Evolutionary conservation across 2,329 filamentous ascomycete species (phyloP).

Genomic region (Monosporascus sp.): DNA sequence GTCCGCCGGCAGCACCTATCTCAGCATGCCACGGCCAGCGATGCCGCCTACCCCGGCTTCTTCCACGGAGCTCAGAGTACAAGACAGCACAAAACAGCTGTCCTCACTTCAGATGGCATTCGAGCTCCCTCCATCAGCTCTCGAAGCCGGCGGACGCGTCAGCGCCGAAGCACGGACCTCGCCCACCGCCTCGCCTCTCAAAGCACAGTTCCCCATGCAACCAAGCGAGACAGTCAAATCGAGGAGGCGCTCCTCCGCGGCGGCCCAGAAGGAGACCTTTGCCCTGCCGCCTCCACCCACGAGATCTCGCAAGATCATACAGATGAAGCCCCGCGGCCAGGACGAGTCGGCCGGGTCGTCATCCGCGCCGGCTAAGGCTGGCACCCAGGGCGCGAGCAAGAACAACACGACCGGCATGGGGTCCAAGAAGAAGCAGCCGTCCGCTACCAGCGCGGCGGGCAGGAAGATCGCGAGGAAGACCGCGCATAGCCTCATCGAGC

Average conservation of each 20-base stretch:
- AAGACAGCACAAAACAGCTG: conserved; percentile 59
- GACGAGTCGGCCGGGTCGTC: conserved; percentile 27
- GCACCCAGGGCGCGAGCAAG: conserved; percentile 12
- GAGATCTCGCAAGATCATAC: conserved; percentile 90
- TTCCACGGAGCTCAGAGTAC: conserved; percentile 71
- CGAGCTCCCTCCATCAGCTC: conserved; percentile 70
- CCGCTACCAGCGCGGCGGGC: conserved; percentile 75
- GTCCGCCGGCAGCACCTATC: neutral
- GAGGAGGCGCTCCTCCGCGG: conserved; percentile 45
- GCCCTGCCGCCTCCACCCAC: conserved; percentile 88
- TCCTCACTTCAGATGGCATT: conserved; percentile 62
- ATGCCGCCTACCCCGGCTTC: conserved; percentile 73
- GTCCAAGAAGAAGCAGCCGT: conserved; percentile 70
- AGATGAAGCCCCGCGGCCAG: conserved; percentile 74
- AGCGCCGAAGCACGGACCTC: conserved; percentile 32
- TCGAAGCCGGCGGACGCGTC: conserved; percentile 41
- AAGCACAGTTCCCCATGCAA: conserved; percentile 39
- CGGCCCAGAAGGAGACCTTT: conserved; percentile 58
- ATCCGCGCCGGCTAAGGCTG: conserved; percentile 9
- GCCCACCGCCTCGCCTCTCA: conserved; percentile 20
- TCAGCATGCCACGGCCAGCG: conserved; percentile 58
- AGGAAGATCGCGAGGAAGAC: conserved; percentile 94
- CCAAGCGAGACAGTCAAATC: conserved; percentile 43
- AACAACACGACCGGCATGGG: conserved; percentile 13
- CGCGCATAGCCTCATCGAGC: conserved; percentile 90